Conservation (phyloP, 2,329 filamentous ascomycete species). For the Aspergillus pseudoviridinutans region DNA sequence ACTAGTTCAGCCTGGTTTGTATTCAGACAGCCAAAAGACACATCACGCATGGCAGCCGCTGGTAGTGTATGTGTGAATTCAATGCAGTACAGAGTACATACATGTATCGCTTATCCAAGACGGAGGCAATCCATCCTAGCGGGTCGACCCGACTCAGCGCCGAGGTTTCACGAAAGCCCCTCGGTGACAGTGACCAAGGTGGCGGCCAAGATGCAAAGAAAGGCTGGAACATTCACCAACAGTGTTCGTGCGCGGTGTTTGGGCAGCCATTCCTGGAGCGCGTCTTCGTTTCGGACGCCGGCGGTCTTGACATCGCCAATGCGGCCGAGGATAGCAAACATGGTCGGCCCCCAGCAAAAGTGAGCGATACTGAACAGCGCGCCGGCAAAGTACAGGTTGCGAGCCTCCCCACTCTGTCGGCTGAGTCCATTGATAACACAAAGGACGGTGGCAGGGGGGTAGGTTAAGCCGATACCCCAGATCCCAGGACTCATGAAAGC, state of each 20-base stretch:
- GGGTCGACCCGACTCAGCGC: too few species aligned
- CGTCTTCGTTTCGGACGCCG: background rate
- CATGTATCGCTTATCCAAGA: too few species aligned
- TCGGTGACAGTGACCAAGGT: constrained; percentile 4
- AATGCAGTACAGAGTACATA: too few species aligned
- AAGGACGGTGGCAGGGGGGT: too few species aligned
- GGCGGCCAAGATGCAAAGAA: constrained; percentile 4
- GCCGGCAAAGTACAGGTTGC: constrained; percentile 5
- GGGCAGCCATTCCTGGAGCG: constrained; percentile 4
- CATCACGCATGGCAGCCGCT: too few species aligned
- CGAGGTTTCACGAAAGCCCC: background rate
- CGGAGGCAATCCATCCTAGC: too few species aligned
- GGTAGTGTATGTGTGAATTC: too few species aligned
- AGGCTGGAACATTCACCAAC: constrained; percentile 5
- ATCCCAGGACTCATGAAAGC: too few species aligned
- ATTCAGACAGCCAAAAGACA: too few species aligned
- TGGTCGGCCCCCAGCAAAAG: constrained; percentile 7
- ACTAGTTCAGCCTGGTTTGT: too few species aligned
- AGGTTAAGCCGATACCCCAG: too few species aligned
- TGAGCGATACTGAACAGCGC: constrained; percentile 5
- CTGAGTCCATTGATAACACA: too few species aligned
- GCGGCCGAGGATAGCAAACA: constrained; percentile 5
- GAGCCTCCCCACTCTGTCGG: background rate
- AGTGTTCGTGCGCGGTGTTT: constrained; percentile 1
- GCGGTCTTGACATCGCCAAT: background rate